These are phyloP conservation scores for Penicillium rolfsii DNA, from an alignment of 2,329 filamentous ascomycete species.

Conservation along the genomic window DNA sequence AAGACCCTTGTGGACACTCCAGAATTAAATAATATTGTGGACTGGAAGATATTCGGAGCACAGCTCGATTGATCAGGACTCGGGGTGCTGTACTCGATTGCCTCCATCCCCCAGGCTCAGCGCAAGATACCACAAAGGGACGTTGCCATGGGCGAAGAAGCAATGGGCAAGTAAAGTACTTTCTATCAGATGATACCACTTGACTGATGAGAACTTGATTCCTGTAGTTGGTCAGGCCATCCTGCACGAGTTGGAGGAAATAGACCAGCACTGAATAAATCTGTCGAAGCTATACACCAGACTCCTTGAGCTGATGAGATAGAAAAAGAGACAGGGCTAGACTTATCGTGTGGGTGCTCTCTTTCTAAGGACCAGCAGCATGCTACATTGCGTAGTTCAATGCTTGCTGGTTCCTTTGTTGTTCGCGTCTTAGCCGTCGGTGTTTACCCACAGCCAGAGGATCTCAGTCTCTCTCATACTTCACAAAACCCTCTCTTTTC, in stretches of 20 bases:
- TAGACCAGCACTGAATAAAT: background rate
- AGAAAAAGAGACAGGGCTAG: background rate
- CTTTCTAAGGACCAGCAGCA: too few species aligned
- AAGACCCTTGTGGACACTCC: background rate
- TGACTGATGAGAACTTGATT: background rate
- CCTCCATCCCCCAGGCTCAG: background rate
- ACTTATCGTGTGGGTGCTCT: background rate
- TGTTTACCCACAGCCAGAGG: too few species aligned
- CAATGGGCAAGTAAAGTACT: background rate
- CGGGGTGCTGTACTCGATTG: too few species aligned
- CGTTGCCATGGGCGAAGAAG: background rate
- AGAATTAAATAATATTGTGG: background rate
- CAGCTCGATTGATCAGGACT: background rate
- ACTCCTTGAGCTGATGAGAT: background rate
- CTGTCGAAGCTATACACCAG: background rate
- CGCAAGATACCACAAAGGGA: background rate
- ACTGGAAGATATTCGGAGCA: background rate
- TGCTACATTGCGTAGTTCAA: too few species aligned
- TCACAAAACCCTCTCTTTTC: too few species aligned
- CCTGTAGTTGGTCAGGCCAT: background rate
- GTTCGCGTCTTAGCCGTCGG: too few species aligned
- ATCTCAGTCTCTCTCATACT: too few species aligned
- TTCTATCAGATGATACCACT: background rate
- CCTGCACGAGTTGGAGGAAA: background rate
- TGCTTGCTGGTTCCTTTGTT: too few species aligned